Base-by-base conservation (phyloP, 139 green algal species). In the Coelastrella sp. region DNA sequence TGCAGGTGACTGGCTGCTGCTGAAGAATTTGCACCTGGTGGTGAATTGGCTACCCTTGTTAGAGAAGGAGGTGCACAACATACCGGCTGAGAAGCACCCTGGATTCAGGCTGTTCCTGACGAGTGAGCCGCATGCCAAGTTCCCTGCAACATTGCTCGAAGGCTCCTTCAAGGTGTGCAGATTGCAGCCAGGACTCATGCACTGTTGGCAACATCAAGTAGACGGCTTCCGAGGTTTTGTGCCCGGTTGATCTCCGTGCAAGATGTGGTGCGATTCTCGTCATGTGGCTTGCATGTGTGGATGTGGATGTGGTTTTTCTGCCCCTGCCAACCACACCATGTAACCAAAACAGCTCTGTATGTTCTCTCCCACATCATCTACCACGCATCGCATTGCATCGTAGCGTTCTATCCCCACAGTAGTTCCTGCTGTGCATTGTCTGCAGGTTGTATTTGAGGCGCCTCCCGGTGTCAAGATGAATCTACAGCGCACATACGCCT, bases 1-100 rank as follows among this genome's bases (percentile, higher is more conserved):
- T 76, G 75, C 88, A 86, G 94, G 95, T 56, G 91, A 95, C 56
- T 98, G 96, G 96, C 92, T 98, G 87, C 94, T 94, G 85, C 92
- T 98, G 17, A 98, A 98, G 95, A 98, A 98, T 80, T 76, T 97
- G 60, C 96, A 98, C 85, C 94, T 98, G 75, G 92, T 95, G 13
- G 94, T 97, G 10, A 74, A 66, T 17, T 98, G 95, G 95, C 94
- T 98, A 78, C 95, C 95, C 1, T 83, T 82, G n/a, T 91, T 98
- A 82, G 95, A 98, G 85, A 97, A 97, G 89, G 94, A 95, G 90
- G 75, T 96, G 82, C 79, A 91, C 78, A 68, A 73, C 19, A 65
- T 91, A 5, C 47, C 78, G 5, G 17, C 7, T 74, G 60, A 13
- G 77, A 76, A 74, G 59, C 80, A 94, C 71, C 56, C 83, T 4